A percentile compares a stretch with the other conserved stretches of the same genome.
phyloP scores from a whole-genome alignment of 495 filamentous ascomycete species.

The Chaetomium cochliodes region DNA sequence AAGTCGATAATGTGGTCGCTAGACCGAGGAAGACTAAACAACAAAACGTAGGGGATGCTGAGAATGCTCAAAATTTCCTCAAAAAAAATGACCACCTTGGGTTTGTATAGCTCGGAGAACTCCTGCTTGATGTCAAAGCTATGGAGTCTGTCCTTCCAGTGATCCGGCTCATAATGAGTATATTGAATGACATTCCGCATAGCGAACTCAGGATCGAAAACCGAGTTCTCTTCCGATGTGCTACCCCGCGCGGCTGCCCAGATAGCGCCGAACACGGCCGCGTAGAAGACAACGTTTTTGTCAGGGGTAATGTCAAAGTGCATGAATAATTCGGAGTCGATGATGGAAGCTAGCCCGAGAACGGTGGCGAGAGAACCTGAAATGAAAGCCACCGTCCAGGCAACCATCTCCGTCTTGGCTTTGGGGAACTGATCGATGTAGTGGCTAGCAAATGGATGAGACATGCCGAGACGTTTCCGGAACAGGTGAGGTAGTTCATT shows the following conservation, averaged over 20 bases:
- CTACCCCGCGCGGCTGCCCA: constrained; percentile 78
- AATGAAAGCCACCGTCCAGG: constrained; percentile 81
- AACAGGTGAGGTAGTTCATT: constrained; percentile 95
- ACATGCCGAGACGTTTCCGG: constrained; percentile 85
- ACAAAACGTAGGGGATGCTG: constrained; percentile 84
- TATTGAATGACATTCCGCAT: constrained; percentile 84
- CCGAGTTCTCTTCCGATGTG: constrained; percentile 80
- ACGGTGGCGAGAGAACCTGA: constrained; percentile 82
- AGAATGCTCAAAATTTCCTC: constrained; percentile 92
- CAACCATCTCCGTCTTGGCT: constrained; percentile 80
- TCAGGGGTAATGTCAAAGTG: constrained; percentile 86
- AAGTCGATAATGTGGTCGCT: constrained; percentile 95
- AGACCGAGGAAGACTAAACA: constrained; percentile 82
- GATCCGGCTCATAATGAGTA: constrained; percentile 82
- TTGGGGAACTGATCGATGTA: constrained; percentile 98
- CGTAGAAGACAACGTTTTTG: constrained; percentile 79
- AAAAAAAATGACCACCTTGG: constrained; percentile 85
- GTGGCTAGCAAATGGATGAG: constrained; percentile 84
- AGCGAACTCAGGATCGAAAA: constrained; percentile 89
- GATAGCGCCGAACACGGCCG: constrained; percentile 66
- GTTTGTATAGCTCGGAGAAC: constrained; percentile 82
- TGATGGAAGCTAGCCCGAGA: constrained; percentile 71
- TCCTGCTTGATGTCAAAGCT: constrained; percentile 81
- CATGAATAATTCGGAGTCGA: constrained; percentile 87
- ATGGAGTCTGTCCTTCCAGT: constrained; percentile 86